A percentile compares a stretch with the other conserved stretches of the same genome.
These are phyloP conservation scores for Hanseniaspora vineae DNA, from an alignment of 805 yeast species.

Conservation along the genomic window DNA sequence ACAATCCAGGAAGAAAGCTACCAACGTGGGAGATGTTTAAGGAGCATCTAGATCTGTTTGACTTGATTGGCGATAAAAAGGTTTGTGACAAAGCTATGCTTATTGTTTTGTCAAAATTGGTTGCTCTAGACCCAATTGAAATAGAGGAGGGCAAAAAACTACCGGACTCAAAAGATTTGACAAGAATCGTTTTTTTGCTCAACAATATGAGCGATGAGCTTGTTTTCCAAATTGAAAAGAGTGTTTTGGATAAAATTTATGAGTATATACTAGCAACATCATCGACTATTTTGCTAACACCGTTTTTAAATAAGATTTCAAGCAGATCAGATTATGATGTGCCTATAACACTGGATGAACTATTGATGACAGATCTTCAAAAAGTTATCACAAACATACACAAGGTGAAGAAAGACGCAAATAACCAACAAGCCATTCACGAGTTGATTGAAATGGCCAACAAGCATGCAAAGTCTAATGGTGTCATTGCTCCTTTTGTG, in stretches of 20 bases:
- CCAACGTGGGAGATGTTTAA: neutral
- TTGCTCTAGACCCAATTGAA: slow-evolving; percentile 28
- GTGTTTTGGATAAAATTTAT: slow-evolving; percentile 8
- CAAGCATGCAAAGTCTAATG: neutral
- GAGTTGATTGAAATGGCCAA: neutral
- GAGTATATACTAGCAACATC: slow-evolving; percentile 8
- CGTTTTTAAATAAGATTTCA: slow-evolving; percentile 6
- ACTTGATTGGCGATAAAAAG: neutral
- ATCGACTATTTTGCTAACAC: slow-evolving; percentile 8
- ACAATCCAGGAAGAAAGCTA: slow-evolving; percentile 5
- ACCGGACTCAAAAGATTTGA: slow-evolving; percentile 11
- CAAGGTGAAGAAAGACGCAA: neutral
- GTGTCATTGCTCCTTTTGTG: neutral
- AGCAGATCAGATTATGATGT: neutral
- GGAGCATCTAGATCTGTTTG: neutral
- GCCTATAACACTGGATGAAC: too few species aligned
- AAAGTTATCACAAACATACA: neutral
- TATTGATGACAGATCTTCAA: neutral
- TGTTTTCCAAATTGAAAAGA: slow-evolving; percentile 1
- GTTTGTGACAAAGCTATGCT: slow-evolving; percentile 5
- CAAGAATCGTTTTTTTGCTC: slow-evolving; percentile 15
- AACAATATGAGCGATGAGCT: slow-evolving; percentile 9
- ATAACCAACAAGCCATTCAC: neutral
- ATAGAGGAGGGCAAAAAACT: slow-evolving; percentile 20
- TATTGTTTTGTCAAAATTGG: slow-evolving; percentile 24